A percentile compares a stretch with the other conserved stretches of the same genome.
phyloP scores from a whole-genome alignment of 371 early-diverging fungal genomes.

The Aphelidium insulamus region DNA sequence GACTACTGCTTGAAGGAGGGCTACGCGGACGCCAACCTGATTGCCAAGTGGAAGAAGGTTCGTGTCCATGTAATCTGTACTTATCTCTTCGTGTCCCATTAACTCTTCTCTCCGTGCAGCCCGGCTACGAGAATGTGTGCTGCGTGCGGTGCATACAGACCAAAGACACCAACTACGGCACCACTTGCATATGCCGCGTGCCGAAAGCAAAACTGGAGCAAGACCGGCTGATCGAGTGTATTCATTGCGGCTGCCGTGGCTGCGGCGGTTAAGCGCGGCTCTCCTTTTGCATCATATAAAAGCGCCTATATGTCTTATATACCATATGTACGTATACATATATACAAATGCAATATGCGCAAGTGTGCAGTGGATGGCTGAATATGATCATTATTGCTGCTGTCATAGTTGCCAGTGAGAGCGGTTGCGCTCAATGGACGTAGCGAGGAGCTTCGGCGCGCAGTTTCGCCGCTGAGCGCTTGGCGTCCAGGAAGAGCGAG shows the following conservation, averaged over 20 bases:
- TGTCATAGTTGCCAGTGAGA: too few species aligned
- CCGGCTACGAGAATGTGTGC: conserved; percentile 94
- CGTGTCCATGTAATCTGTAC: background rate
- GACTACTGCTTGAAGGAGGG: conserved; percentile 74
- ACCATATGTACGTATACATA: too few species aligned
- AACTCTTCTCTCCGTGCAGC: conserved; percentile 14
- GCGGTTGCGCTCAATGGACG: conserved; percentile 1
- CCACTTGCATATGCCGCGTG: conserved; percentile 94
- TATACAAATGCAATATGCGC: too few species aligned
- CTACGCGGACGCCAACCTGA: conserved; percentile 80
- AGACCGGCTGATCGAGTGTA: conserved; percentile 73
- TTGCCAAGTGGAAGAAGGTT: conserved; percentile 96
- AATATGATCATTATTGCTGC: too few species aligned
- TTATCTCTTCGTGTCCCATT: background rate
- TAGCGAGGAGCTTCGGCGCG: background rate
- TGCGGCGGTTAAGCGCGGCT: too few species aligned
- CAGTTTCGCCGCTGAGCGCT: conserved; percentile 51
- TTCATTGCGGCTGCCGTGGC: conserved; percentile 79
- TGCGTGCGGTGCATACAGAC: conserved; percentile 94
- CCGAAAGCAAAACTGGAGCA: conserved; percentile 75
- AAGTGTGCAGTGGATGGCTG: too few species aligned
- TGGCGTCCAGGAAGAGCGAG: conserved; percentile 75
- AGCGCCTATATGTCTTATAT: too few species aligned
- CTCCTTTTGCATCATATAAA: too few species aligned
- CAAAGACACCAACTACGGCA: conserved; percentile 90